These are phyloP conservation scores for Santalum album DNA, from an alignment of 164 flowering plant species.

Conservation along the genomic window DNA sequence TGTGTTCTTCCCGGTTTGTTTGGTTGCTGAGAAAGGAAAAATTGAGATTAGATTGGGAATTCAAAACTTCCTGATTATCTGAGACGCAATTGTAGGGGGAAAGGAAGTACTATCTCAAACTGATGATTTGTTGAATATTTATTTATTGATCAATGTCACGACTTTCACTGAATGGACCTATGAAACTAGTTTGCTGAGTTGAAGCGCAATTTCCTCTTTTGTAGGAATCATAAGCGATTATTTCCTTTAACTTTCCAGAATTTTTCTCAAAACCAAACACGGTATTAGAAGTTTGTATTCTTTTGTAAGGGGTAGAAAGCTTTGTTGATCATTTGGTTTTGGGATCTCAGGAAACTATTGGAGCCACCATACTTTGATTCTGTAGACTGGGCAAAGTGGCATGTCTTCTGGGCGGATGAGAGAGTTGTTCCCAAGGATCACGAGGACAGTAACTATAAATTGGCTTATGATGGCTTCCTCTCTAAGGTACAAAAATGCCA, in stretches of 20 bases:
- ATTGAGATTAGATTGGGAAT: neutral
- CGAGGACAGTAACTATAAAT: conserved; percentile 66
- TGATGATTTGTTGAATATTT: neutral
- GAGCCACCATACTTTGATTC: conserved; percentile 52
- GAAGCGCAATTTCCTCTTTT: too few relatives aligned
- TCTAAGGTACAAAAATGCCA: conserved; percentile 67
- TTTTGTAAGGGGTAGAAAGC: too few relatives aligned
- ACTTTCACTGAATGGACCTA: too few relatives aligned
- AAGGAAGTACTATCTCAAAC: too few relatives aligned
- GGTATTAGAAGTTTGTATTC: neutral
- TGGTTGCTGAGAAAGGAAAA: neutral
- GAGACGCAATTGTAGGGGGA: neutral
- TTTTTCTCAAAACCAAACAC: neutral
- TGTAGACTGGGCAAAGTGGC: conserved; percentile 74
- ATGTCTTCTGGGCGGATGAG: conserved; percentile 84
- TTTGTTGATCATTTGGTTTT: neutral
- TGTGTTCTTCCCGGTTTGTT: too few relatives aligned
- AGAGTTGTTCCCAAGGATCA: conserved; percentile 71
- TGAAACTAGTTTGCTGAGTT: too few relatives aligned
- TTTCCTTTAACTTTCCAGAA: too few relatives aligned
- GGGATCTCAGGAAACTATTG: conserved; percentile 48
- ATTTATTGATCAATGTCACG: too few relatives aligned
- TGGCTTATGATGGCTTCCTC: conserved; percentile 66
- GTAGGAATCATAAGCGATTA: too few relatives aligned
- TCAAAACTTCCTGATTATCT: neutral